Evolutionary conservation across 2,329 filamentous ascomycete genomes (phyloP).

Genomic region (Talaromyces rugulosus): DNA sequence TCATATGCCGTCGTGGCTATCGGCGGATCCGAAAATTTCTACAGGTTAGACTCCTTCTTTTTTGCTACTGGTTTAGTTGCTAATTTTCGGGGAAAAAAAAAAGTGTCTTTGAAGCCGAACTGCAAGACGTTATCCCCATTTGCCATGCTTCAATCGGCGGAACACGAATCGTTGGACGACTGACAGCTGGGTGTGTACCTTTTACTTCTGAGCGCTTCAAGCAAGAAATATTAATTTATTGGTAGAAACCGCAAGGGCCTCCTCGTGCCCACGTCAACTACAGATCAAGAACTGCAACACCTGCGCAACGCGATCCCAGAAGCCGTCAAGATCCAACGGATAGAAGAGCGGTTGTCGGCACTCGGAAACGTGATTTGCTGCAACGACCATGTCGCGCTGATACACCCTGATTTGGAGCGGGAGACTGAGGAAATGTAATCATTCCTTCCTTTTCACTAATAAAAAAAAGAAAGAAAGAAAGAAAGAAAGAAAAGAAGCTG

Average conservation of each 20-base stretch:
- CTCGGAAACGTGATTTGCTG: conserved; percentile 94
- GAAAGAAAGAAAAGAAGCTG: not conserved
- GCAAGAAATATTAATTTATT: not conserved
- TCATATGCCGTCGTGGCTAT: conserved; percentile 92
- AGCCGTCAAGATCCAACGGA: conserved; percentile 86
- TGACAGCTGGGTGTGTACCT: conserved; percentile 75
- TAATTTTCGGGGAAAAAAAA: not conserved
- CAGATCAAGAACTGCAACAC: conserved; percentile 97
- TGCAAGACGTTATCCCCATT: conserved; percentile 96
- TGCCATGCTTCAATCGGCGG: conserved; percentile 95
- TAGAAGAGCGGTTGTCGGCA: conserved; percentile 93
- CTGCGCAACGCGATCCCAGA: conserved; percentile 93
- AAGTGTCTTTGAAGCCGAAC: conserved; percentile 93
- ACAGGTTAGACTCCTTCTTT: conserved; percentile 53
- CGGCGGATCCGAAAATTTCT: conserved; percentile 97
- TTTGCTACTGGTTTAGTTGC: not conserved
- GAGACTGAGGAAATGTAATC: conserved; percentile 88
- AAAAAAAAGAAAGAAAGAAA: not conserved
- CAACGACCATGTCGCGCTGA: conserved; percentile 94
- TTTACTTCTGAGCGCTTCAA: too few species aligned
- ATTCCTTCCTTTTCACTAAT: not conserved
- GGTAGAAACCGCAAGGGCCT: conserved; percentile 89
- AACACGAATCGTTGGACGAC: conserved; percentile 88
- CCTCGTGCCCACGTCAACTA: conserved; percentile 90
- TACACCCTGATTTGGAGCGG: conserved; percentile 93